Percentiles rank a stretch among this genome's conserved stretches.
Evolutionary conservation across 306 rosid species (phyloP).

Genomic region (Rosa rugosa): DNA sequence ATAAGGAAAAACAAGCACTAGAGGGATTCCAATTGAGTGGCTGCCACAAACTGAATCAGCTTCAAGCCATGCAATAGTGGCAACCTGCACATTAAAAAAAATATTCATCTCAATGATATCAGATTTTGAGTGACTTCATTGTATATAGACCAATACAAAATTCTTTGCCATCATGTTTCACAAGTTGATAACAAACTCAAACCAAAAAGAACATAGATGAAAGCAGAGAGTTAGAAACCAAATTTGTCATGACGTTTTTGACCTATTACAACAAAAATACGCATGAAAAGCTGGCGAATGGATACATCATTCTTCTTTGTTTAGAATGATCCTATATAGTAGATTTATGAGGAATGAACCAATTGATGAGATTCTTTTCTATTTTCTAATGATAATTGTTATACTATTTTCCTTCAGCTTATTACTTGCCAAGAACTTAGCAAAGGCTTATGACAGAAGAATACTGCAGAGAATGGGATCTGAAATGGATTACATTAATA

Average conservation of each 20-base stretch:
- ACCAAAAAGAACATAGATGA: not conserved
- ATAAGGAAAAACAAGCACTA: conserved; percentile 90
- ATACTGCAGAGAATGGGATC: not conserved
- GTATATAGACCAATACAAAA: not conserved
- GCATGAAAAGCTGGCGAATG: not conserved
- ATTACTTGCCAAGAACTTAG: not conserved
- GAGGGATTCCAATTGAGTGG: conserved; percentile 86
- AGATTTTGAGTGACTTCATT: not conserved
- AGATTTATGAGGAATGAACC: not conserved
- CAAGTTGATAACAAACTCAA: not conserved
- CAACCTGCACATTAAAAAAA: conserved; percentile 57
- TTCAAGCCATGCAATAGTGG: conserved; percentile 99
- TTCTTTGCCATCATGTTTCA: not conserved
- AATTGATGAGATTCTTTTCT: not conserved
- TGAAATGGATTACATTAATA: not conserved
- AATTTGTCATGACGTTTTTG: not conserved
- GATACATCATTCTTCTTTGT: not conserved
- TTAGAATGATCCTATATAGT: not conserved
- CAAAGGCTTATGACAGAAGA: not conserved
- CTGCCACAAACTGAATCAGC: conserved; percentile 98
- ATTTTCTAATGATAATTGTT: not conserved
- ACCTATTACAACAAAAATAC: not conserved
- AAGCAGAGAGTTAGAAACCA: not conserved
- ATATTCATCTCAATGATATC: not conserved
- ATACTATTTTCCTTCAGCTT: not conserved